Evolutionary conservation across 306 rosid species (phyloP).

Genomic region (Senna tora): DNA sequence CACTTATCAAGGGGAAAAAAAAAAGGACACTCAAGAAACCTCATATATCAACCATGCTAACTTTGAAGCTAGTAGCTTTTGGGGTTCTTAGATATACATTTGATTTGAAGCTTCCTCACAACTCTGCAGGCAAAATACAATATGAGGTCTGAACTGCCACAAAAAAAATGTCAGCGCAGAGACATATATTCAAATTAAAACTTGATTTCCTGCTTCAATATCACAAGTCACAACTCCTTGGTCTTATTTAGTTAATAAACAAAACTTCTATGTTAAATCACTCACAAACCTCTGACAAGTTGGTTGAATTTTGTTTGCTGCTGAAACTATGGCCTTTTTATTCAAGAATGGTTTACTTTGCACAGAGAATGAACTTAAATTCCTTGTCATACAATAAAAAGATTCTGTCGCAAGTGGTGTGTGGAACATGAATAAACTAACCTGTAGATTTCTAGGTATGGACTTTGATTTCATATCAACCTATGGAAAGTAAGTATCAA

Average conservation of each 20-base stretch:
- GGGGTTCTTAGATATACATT: not conserved
- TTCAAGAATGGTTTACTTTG: slow-evolving; percentile 6
- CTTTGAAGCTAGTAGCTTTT: not conserved
- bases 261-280: not conserved
- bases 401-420: not conserved
- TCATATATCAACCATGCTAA: not conserved
- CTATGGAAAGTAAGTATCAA: slow-evolving; percentile 1
- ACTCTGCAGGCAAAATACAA: not conserved
- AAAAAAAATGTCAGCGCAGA: not conserved
- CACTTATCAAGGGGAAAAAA: no score
- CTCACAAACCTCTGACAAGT: not conserved
- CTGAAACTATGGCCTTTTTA: not conserved
- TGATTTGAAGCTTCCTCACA: not conserved
- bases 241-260: not conserved
- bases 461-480: not conserved
- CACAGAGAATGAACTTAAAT: not conserved
- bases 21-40: not conserved
- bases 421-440: slow-evolving; percentile 21
- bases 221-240: not conserved
- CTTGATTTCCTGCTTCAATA: not conserved
- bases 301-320: not conserved
- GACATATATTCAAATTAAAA: not conserved
- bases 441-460: slow-evolving; percentile 10
- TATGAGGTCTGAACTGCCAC: not conserved
- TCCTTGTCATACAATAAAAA: not conserved